Evolutionary conservation across 179 eudicot species (phyloP).

Genomic region (Camellia oleifera): DNA sequence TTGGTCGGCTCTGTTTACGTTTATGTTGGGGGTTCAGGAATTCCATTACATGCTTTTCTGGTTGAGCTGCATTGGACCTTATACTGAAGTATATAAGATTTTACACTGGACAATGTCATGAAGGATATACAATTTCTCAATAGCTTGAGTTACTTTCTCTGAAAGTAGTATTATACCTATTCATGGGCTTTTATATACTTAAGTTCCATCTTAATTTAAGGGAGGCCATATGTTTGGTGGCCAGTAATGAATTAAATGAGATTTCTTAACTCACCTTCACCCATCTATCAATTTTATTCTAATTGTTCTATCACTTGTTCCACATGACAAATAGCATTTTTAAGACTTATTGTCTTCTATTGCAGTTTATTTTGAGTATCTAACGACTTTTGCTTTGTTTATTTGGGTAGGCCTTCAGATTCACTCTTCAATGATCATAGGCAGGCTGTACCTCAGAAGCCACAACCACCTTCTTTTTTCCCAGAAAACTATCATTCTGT

Average conservation of each 20-base stretch:
- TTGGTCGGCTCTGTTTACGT: neutral
- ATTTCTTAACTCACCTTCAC: neutral
- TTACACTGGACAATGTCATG: neutral
- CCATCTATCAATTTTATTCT: neutral
- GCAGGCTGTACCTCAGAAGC: constrained; percentile 18
- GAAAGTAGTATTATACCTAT: neutral
- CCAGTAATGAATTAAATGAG: neutral
- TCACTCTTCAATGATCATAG: constrained; percentile 17
- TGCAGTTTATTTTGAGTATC: neutral
- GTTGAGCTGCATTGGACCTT: neutral
- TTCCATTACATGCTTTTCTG: neutral
- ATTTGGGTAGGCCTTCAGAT: constrained; percentile 22
- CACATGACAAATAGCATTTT: neutral
- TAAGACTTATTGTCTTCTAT: neutral
- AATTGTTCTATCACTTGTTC: neutral
- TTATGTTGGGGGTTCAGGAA: neutral
- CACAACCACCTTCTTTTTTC: constrained; percentile 19
- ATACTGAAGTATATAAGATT: neutral
- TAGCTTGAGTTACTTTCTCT: neutral
- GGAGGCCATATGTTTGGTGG: neutral
- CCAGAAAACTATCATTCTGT: constrained; percentile 17
- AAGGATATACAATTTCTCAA: neutral
- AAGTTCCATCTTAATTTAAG: neutral
- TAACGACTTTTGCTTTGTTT: constrained; percentile 2
- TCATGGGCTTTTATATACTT: neutral